A percentile compares a stretch with the other conserved stretches of the same genome.
Conservation (phyloP, 2,329 filamentous ascomycete species). For the Macrophomina phaseolina region DNA sequence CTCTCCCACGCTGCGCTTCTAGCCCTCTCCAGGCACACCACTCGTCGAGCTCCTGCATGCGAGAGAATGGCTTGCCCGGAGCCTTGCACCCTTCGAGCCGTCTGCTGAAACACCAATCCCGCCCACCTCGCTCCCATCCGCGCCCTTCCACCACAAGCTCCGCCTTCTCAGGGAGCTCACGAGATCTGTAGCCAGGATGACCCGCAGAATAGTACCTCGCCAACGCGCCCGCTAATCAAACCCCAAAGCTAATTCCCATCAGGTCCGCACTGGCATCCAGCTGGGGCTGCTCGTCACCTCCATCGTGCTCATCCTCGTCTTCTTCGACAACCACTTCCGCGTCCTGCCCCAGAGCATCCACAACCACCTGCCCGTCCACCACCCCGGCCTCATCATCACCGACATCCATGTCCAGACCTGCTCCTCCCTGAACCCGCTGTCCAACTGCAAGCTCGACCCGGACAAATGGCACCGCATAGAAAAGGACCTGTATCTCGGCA, state of each 20-base stretch:
- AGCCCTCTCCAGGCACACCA: slow-evolving; percentile 17
- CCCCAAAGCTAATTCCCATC: slow-evolving; percentile 16
- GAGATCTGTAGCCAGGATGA: slow-evolving; percentile 38
- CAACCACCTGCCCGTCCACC: slow-evolving; percentile 80
- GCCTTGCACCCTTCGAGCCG: slow-evolving; percentile 11
- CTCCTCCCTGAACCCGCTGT: slow-evolving; percentile 74
- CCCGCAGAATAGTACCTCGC: slow-evolving; percentile 45
- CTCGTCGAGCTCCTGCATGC: slow-evolving; percentile 15
- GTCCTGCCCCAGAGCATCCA: slow-evolving; percentile 86
- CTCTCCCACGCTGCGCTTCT: slow-evolving; percentile 21
- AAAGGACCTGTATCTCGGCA: slow-evolving; percentile 84
- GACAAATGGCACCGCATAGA: slow-evolving; percentile 82
- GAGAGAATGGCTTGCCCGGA: slow-evolving; percentile 25
- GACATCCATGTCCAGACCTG: slow-evolving; percentile 82
- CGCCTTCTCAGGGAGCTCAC: slow-evolving; percentile 22
- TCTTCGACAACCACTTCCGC: slow-evolving; percentile 87
- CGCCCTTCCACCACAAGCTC: neutral
- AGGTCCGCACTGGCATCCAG: slow-evolving; percentile 72
- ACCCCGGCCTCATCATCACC: slow-evolving; percentile 82
- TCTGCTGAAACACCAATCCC: slow-evolving; percentile 27
- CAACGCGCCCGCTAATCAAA: slow-evolving; percentile 16
- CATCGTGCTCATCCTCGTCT: slow-evolving; percentile 71
- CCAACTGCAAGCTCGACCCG: slow-evolving; percentile 75
- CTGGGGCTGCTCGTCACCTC: slow-evolving; percentile 69
- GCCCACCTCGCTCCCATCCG: neutral